Base-by-base conservation (phyloP, 1,139 yeast genomes). In the Magnusiomyces magnusii region DNA sequence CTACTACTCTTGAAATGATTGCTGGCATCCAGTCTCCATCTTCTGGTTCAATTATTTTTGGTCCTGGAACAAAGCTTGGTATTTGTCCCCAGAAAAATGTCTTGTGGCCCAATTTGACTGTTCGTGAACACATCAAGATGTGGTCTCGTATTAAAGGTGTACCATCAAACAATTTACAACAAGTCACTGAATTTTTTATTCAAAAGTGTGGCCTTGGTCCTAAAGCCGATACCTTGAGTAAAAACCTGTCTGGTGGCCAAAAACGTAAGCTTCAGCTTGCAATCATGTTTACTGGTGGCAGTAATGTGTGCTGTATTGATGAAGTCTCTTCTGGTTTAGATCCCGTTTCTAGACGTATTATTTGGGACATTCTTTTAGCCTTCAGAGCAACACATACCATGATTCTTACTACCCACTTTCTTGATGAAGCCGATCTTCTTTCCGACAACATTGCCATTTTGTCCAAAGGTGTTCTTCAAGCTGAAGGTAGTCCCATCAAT, bases 201-300 rank as follows among this genome's bases (percentile, higher is more conserved):
- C 66, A 66, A 5, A 64, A 67, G 44, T 73, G 76, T 55, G 76
- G 73, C 57, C 60, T 73, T 42, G 58, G 56, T 7, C 53, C 58
- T 15, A 73, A 73, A 60, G 63, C 60, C 1, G 53, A 56, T 3
- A 61, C 68, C 1, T 31, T 58, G 25, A 64, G 72, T 7, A 66
- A 65, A 42, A 65, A 66, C 44, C 78, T 91, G 61, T 87, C 95
- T 54, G 97, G 97, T 62, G 97, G 97, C 53, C 97, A 90, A 74
- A 90, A 89, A 75, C 93, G 97, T 1, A 85, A 96, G 76, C 78
- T 91, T 57, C 88, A 96, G 3, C 79, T 91, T 60, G 97, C 96
- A 0, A 66, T 73, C 42, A 71, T 72, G 70, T 69, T 73, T 64
- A 69, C 69, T 28, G 76, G 76, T 19, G 73, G 71, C 3, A 68